Base-by-base conservation (phyloP, 169 alveolate genomes). In the Cystoisospora suis region DNA sequence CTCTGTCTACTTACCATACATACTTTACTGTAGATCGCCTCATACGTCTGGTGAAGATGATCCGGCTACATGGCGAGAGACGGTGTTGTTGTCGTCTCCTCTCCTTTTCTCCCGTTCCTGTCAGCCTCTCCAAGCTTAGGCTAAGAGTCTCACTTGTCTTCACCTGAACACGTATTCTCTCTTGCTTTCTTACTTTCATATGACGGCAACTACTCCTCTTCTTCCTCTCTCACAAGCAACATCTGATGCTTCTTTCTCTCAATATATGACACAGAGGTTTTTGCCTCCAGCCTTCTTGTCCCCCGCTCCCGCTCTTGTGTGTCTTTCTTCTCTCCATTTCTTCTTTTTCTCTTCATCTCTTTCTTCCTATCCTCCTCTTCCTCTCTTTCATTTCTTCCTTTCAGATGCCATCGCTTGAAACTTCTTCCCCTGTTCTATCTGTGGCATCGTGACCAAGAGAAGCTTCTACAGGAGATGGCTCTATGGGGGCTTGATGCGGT, bases 401-500 rank as follows among this genome's bases (percentile, higher is more conserved):
- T 36, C 90, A 89, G 90, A 40, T 89, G 93, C 42, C 58, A 36
- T 46, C 79, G 69, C 32, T 72, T 47, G 49, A 38, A 79, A 53
- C 42, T 89, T 17, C 58, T 77, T 4, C 93, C 93, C 46, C 45
- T 81, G 23, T 81, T 80, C 75, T 44, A 81, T 59, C 45, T 89
- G 61, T 89, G 92, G 92, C 65, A 61, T 77, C 83, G 89, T 17
- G 69, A 38, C 29, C 92, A 91, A 86, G 72, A 49, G n/a, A 36
- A 44, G n/a, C 91, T 91, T 83, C 90, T 91, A 17, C 56, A 36
- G 20, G 79, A 75, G 75, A 92, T 92, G 94, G 3, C 58, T 7
- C 70, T 56, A 6, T 80, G 86, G 89, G 92, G 92, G 27, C 23
- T 92, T 38, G 79, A 86, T 15, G 94, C 94, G 40, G 92, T 92